These are phyloP conservation scores for Phytophthora hybrid DNA, from an alignment of 352 stramenopile genomes.

Conservation along the genomic window DNA sequence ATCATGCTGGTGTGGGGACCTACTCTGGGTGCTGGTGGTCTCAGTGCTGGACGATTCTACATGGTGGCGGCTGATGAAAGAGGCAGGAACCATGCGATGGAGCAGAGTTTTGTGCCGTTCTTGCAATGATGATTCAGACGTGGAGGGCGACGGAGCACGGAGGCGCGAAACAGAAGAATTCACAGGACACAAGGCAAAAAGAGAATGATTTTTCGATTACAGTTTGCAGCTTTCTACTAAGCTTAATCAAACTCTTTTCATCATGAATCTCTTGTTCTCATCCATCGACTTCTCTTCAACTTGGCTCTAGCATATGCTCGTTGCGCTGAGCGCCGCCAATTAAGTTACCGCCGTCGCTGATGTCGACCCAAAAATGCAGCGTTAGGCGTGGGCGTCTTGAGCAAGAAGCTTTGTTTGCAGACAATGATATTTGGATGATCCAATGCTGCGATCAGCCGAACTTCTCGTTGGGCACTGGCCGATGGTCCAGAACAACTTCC, in stretches of 20 bases:
- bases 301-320: too few relatives aligned
- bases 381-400: constrained; percentile 25
- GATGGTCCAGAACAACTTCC: constrained; percentile 75
- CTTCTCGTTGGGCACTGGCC: constrained; percentile 68
- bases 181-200: too few relatives aligned
- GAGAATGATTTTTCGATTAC: too few relatives aligned
- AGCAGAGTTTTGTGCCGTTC: too few relatives aligned
- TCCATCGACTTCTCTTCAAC: too few relatives aligned
- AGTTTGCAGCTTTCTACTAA: too few relatives aligned
- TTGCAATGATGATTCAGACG: too few relatives aligned
- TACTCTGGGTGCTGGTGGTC: neutral
- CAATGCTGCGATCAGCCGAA: constrained; percentile 69
- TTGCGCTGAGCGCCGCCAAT: constrained; percentile 1
- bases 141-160: too few relatives aligned
- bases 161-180: too few relatives aligned
- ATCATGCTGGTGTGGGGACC: neutral
- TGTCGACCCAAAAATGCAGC: constrained; percentile 1
- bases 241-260: too few relatives aligned
- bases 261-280: too few relatives aligned
- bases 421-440: constrained; percentile 88
- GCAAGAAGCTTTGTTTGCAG: constrained; percentile 81
- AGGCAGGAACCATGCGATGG: too few relatives aligned
- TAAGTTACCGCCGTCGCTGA: constrained; percentile 56
- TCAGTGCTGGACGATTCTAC: neutral
- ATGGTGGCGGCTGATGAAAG: neutral